Evolutionary conservation across 139 green algal species (phyloP), one percentile per base, ranked within the genome.

Genomic region (Tetradesmus obliquus): DNA sequence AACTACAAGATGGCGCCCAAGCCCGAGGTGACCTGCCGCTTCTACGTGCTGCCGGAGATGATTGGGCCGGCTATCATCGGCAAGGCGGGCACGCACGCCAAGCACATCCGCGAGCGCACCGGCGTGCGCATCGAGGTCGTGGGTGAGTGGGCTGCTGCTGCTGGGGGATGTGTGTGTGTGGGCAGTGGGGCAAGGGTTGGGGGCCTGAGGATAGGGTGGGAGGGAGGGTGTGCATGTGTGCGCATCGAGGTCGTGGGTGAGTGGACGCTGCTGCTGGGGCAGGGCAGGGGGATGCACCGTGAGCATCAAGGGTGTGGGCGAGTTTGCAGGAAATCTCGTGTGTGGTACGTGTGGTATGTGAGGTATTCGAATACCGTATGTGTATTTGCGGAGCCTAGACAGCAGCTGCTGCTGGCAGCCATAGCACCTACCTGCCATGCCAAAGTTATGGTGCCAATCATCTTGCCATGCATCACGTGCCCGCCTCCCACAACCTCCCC

Each of bases 51-150:
- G 76, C 76, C 76, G 2, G 88, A 91, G 76, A 91, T 91, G 88
- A 86, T 91, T 53, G 88, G 88, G 3, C 88, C 88, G n/a, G 88
- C 88, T 5, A 91, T 91, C 88, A 91, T 91, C 12, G 88, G 88
- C 88, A 91, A 91, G 88, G 55, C 32, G 20, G 88, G 88, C 80
- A 91, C 88, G 45, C 88, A 91, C 66, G 88, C 88, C 15, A 91
- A 91, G 88, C 88, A 91, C 79, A 86, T 91, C 55, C 79, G 55
- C 17, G 88, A 91, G 74, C 24, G 88, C 55, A 91, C 74, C 10
- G 55, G 88, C 57, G 88, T 91, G 57, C 76, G 79, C 76, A 91
- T 91, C 55, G 88, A 91, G 88, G 88, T 91, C 32, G 24, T 87
- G 15, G 62, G 88, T 91, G 45, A 91, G 88, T 91, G 20, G n/a